Evolutionary conservation across 495 filamentous ascomycete genomes (phyloP), one percentile per base, ranked within the genome.

Genomic region (Hyaloscypha variabilis): DNA sequence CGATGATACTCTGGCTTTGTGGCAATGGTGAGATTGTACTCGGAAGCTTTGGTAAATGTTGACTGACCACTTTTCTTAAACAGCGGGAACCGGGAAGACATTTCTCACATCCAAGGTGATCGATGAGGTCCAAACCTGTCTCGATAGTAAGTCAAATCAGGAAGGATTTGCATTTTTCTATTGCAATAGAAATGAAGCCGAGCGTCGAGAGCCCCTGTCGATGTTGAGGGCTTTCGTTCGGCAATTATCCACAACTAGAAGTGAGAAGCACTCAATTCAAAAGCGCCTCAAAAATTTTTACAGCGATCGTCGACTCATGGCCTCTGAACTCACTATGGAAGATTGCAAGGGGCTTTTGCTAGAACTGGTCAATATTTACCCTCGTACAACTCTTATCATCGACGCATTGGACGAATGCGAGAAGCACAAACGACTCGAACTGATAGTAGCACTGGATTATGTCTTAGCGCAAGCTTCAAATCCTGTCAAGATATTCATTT

Each of bases 401-500:
- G 73, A 75, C 42, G 73, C 68, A 23, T 53, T 75, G 21, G 73
- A 75, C 55, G 73, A 75, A 63, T 75, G 71, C 53, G 51, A 68
- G 3, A 25, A 39, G 25, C 58, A 71, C 28, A 60, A 61, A 46
- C 70, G 70, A 25, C 14, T 19, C 11, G 54, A 56, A 6, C 50
- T 74, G 17, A 49, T 74, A 31, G 51, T 67, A 31, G 23, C 58
- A 11, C 53, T 73, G 6, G 62, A 67, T 3, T 2, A 71, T 24
- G 62, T 81, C 26, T 11, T 74, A 10, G 56, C 53, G 10, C 34
- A 77, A 21, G 71, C 77, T 3, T 34, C 54, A 29, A 75, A 67
- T 3, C 65, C 67, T 1, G 67, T 81, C 8, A 82, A 77, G 58
- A 62, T 83, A n/a, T 78, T 83, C 63, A 76, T 83, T 60, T 82